These are phyloP conservation scores for Thielaviopsis euricoi DNA, from an alignment of 2,329 filamentous ascomycete species.

Conservation along the genomic window DNA sequence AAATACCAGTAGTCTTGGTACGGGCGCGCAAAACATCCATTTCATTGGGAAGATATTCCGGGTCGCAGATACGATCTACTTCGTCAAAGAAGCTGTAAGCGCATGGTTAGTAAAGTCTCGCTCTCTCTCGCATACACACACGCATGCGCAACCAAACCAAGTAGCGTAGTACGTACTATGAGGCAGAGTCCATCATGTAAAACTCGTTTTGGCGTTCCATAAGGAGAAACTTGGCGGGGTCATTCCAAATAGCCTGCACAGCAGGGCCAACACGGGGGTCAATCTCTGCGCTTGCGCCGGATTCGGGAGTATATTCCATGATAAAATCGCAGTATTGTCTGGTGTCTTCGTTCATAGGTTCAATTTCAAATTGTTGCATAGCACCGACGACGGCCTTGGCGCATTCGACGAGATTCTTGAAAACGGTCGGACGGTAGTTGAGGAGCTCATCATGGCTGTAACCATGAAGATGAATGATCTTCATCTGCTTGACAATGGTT, in stretches of 20 bases:
- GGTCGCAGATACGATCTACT: constrained; percentile 63
- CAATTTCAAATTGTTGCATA: constrained; percentile 81
- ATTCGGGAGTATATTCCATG: constrained; percentile 74
- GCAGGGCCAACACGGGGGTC: constrained; percentile 69
- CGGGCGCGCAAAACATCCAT: constrained; percentile 87
- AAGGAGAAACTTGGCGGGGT: constrained; percentile 64
- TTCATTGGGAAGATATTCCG: constrained; percentile 81
- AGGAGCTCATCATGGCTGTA: constrained; percentile 88
- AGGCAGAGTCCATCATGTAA: constrained; percentile 97
- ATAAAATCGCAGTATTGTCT: constrained; percentile 64
- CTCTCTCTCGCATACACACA: too few species aligned
- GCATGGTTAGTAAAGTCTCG: not conserved
- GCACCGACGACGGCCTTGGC: constrained; percentile 83
- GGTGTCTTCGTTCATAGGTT: constrained; percentile 56
- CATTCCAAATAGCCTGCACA: constrained; percentile 76
- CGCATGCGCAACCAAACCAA: not conserved
- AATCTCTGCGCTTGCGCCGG: constrained; percentile 73
- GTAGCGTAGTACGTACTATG: constrained; percentile 53
- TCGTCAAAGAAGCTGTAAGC: constrained; percentile 82
- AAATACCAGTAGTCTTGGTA: constrained; percentile 98
- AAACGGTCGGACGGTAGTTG: constrained; percentile 89
- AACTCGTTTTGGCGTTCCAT: constrained; percentile 96
- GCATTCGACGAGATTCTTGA: constrained; percentile 96
- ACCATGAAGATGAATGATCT: constrained; percentile 97
- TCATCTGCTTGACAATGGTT: constrained; percentile 99